These are phyloP conservation scores for Picea abies DNA, from an alignment of 83 land plant species.

Conservation along the genomic window DNA sequence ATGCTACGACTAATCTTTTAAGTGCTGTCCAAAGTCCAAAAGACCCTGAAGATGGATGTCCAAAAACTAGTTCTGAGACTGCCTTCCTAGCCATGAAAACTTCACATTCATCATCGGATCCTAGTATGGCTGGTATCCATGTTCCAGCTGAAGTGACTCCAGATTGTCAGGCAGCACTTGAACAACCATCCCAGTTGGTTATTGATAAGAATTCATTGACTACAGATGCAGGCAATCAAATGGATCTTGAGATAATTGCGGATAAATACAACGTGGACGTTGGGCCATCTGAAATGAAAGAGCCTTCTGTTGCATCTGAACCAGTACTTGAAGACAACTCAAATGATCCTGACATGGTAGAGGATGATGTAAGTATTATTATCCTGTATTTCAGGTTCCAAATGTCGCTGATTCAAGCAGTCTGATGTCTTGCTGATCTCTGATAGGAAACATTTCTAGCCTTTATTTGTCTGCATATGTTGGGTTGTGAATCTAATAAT, in stretches of 20 bases:
- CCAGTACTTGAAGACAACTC: neutral
- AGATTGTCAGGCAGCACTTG: neutral
- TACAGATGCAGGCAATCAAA: constrained; percentile 3
- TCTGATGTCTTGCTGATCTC: too few relatives aligned
- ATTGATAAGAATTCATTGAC: too few relatives aligned
- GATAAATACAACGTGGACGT: neutral
- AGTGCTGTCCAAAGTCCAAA: too few relatives aligned
- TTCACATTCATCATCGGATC: neutral
- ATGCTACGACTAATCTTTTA: too few relatives aligned
- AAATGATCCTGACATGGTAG: neutral
- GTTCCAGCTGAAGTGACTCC: neutral
- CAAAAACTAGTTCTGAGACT: neutral
- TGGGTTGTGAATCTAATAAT: neutral
- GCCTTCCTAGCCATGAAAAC: neutral
- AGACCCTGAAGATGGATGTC: neutral
- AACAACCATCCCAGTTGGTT: too few relatives aligned
- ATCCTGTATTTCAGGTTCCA: too few relatives aligned
- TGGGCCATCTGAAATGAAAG: neutral
- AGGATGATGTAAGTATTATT: constrained; percentile 11
- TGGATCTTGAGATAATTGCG: neutral
- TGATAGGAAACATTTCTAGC: too few relatives aligned
- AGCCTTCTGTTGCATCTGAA: neutral
- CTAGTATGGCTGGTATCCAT: neutral
- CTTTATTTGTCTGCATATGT: neutral
- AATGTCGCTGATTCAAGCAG: too few relatives aligned